Evolutionary conservation across 139 green algal genomes (phyloP).

Genomic region (Chlorella sorokiniana): DNA sequence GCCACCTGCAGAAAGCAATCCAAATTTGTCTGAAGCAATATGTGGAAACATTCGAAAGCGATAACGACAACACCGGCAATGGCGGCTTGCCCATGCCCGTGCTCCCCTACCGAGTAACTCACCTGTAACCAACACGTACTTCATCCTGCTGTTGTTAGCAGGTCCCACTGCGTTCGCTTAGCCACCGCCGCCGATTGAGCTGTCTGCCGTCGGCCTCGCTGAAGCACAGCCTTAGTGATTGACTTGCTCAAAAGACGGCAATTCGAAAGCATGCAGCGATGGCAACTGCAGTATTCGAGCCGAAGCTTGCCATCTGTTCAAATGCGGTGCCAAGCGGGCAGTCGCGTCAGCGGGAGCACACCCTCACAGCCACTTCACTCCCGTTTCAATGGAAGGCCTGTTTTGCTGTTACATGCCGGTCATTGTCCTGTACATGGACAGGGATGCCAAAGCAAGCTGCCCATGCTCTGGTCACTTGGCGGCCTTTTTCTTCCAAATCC

Average conservation of each 20-base stretch:
- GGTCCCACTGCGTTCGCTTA: background rate
- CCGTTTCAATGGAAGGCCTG: too few species aligned
- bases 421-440: background rate
- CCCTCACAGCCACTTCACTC: background rate
- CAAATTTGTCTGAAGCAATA: background rate
- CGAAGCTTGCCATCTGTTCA: too few species aligned
- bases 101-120: background rate
- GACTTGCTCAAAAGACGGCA: too few species aligned
- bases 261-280: too few species aligned
- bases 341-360: too few species aligned
- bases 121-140: conserved; percentile 96
- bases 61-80: background rate
- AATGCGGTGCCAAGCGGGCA: too few species aligned
- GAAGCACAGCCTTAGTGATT: background rate
- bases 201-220: too few species aligned
- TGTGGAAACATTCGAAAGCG: background rate
- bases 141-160: conserved; percentile 66
- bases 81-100: background rate
- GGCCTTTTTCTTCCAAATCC: conserved; percentile 58
- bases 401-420: background rate
- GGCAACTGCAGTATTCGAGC: too few species aligned
- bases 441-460: background rate
- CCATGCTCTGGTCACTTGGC: conserved; percentile 15
- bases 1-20: conserved; percentile 55
- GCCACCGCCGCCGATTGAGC: background rate